phyloP scores from a whole-genome alignment of 129 eudicot species.

The Apium graveolens region DNA sequence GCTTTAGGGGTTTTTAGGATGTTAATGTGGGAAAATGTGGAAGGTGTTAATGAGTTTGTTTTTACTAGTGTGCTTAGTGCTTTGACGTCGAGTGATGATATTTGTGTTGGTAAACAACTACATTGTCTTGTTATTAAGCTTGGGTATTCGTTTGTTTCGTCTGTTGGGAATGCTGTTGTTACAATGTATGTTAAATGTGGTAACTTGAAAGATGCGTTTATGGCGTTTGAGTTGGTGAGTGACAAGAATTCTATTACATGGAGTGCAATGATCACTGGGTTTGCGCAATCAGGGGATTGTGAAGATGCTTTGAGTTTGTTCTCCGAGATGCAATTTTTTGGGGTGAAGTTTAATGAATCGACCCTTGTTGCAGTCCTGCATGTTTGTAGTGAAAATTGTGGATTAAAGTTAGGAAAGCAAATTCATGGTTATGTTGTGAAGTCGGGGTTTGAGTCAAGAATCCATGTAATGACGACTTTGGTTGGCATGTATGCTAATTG shows the following conservation, averaged over 20 bases:
- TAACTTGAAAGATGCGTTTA: conserved; percentile 45
- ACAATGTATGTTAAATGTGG: conserved; percentile 90
- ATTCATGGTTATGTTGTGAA: conserved; percentile 62
- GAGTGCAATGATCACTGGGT: conserved; percentile 93
- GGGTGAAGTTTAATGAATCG: conserved; percentile 57
- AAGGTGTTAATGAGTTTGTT: conserved; percentile 51
- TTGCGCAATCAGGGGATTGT: conserved; percentile 65
- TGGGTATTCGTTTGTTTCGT: conserved; percentile 37
- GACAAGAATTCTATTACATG: conserved; percentile 69
- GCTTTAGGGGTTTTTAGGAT: conserved; percentile 50
- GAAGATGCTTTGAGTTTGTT: conserved; percentile 57
- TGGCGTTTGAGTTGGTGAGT: conserved; percentile 39
- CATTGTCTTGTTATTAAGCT: conserved; percentile 57
- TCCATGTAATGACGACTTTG: conserved; percentile 66
- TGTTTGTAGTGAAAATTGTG: conserved; percentile 63
- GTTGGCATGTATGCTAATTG: conserved; percentile 94
- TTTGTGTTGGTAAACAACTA: conserved; percentile 44
- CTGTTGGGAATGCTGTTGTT: conserved; percentile 75
- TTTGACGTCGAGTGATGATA: conserved; percentile 33
- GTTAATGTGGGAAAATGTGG: conserved; percentile 35
- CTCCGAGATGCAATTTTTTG: conserved; percentile 56
- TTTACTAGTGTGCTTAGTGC: conserved; percentile 72
- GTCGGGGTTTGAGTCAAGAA: conserved; percentile 56
- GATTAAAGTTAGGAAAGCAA: conserved; percentile 50
- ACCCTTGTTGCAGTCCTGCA: conserved; percentile 84